These are phyloP conservation scores for Benincasa hispida DNA, from an alignment of 306 rosid genomes.

Conservation along the genomic window DNA sequence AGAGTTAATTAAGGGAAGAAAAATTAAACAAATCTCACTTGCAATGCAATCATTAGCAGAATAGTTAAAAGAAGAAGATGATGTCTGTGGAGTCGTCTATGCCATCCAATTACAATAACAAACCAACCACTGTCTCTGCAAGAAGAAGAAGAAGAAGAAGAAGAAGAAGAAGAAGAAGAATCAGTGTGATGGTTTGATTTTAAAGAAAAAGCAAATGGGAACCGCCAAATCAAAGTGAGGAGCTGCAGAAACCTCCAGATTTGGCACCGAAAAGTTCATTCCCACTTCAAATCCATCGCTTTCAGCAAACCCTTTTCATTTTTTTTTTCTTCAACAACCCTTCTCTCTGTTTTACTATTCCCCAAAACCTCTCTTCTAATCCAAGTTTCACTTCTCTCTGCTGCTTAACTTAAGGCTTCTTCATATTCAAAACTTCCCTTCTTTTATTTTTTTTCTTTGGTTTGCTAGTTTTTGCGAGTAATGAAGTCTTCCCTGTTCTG, in stretches of 20 bases:
- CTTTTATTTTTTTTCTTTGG: background rate
- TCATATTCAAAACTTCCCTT: background rate
- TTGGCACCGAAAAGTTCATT: background rate
- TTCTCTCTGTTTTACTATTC: background rate
- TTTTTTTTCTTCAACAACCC: background rate
- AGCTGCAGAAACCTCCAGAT: background rate
- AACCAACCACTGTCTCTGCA: background rate
- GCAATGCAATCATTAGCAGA: background rate
- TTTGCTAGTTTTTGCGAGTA: background rate
- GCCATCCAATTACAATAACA: no score
- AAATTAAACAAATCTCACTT: background rate
- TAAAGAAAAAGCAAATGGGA: background rate
- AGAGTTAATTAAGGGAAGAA: background rate
- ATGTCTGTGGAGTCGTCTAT: background rate
- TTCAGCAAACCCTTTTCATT: constrained; percentile 1
- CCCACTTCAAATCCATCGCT: background rate
- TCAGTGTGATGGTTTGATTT: background rate
- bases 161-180: no score
- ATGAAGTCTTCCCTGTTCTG: background rate
- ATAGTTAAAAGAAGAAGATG: background rate
- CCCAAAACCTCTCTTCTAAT: constrained; percentile 4
- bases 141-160: no score
- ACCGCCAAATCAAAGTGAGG: background rate
- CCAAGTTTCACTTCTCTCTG: background rate
- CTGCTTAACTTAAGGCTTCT: background rate